These are phyloP conservation scores for Cyclocybe cylindracea DNA, from an alignment of 768 basidiomycete genomes.

Conservation along the genomic window DNA sequence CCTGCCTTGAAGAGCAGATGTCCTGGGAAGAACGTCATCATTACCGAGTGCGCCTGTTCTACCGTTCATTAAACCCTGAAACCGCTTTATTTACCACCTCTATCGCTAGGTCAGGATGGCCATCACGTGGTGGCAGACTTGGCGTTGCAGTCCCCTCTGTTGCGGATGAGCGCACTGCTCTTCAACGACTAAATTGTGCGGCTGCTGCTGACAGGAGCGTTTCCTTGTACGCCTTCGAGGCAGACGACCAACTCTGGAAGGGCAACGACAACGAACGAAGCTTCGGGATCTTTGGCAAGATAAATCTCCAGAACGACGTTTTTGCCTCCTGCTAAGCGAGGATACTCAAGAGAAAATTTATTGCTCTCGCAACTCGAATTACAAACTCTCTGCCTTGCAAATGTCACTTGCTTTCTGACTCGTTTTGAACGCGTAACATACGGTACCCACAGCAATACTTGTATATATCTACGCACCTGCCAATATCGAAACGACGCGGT, in stretches of 20 bases:
- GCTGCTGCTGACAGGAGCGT: conserved; percentile 27
- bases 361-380: too few species aligned
- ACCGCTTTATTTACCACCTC: neutral
- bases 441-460: too few species aligned
- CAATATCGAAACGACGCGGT: too few species aligned
- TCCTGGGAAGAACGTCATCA: conserved; percentile 32
- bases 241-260: conserved; percentile 40
- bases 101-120: conserved; percentile 35
- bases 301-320: conserved; percentile 13
- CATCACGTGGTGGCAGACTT: conserved; percentile 30
- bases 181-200: conserved; percentile 38
- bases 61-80: neutral
- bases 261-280: conserved; percentile 36
- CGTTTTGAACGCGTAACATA: too few species aligned
- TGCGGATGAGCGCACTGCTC: conserved; percentile 30
- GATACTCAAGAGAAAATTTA: too few species aligned
- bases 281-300: conserved; percentile 37
- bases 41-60: conserved; percentile 31
- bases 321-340: too few species aligned
- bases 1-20: conserved; percentile 33
- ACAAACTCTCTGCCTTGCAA: too few species aligned
- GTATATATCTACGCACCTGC: too few species aligned
- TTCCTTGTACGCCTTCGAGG: conserved; percentile 37
- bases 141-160: conserved; percentile 31
- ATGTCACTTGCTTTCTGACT: too few species aligned